Percentiles rank a stretch among this genome's conserved stretches.
Evolutionary conservation across 2,329 filamentous ascomycete genomes (phyloP).

Genomic region (Cadophora luteo-olivacea): DNA sequence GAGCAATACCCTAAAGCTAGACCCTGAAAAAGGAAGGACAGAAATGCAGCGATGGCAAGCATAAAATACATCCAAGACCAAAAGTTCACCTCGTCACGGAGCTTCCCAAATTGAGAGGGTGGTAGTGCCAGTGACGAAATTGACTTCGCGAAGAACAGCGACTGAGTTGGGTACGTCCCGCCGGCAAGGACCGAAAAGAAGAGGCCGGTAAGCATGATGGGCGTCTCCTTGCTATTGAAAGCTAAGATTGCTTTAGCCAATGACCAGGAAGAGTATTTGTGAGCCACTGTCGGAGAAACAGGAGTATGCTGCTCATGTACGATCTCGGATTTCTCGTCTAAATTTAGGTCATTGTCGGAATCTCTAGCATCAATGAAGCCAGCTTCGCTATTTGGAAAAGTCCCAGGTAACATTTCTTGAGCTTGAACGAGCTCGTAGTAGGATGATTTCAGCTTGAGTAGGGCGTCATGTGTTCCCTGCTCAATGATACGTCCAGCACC

Average conservation of each 20-base stretch:
- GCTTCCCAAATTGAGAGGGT: slow-evolving; percentile 22
- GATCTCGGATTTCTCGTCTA: not conserved
- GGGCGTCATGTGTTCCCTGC: slow-evolving; percentile 71
- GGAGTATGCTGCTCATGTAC: not conserved
- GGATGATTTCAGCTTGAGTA: not conserved
- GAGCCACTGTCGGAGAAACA: not conserved
- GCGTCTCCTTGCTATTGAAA: slow-evolving; percentile 69
- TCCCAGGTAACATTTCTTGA: not conserved
- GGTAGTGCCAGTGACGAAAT: slow-evolving; percentile 38
- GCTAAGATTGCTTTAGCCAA: slow-evolving; percentile 77
- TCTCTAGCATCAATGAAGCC: not conserved
- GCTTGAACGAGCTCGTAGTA: not conserved
- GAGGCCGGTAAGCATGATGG: slow-evolving; percentile 52
- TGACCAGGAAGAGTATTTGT: slow-evolving; percentile 71
- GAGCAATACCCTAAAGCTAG: slow-evolving; percentile 44
- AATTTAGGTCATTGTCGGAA: not conserved
- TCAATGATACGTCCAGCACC: slow-evolving; percentile 74
- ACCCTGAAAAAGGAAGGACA: slow-evolving; percentile 36
- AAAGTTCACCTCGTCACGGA: slow-evolving; percentile 40
- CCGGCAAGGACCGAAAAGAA: slow-evolving; percentile 45
- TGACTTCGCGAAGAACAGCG: slow-evolving; percentile 38
- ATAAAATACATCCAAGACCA: slow-evolving; percentile 54
- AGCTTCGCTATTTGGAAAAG: not conserved
- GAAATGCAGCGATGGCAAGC: slow-evolving; percentile 49
- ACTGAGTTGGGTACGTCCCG: slow-evolving; percentile 47